Conservation (phyloP, 768 basidiomycete species). For the Suillus discolor region DNA sequence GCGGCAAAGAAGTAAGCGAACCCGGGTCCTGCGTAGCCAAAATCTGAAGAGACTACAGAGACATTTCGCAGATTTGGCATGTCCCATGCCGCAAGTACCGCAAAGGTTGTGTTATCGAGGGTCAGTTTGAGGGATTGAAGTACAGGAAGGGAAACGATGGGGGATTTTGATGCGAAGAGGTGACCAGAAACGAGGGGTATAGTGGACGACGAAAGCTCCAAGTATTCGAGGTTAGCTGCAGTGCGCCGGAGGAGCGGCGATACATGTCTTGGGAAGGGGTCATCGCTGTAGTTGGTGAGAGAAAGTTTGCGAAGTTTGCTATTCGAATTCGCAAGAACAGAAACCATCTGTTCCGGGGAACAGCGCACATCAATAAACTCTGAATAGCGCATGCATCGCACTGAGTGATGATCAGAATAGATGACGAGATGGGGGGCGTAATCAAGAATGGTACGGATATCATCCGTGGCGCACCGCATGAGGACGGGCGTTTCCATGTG, state of each 20-base stretch:
- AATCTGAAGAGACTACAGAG: conserved; percentile 71
- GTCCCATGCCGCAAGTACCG: conserved; percentile 64
- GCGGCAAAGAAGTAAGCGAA: conserved; percentile 67
- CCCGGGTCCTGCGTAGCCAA: conserved; percentile 65
- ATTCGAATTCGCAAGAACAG: conserved; percentile 56
- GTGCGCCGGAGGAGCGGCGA: conserved; percentile 54
- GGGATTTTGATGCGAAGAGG: conserved; percentile 18
- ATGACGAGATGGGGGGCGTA: conserved; percentile 59
- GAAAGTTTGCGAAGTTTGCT: conserved; percentile 58
- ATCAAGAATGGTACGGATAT: conserved; percentile 70
- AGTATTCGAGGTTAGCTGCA: conserved; percentile 60
- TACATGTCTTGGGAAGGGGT: conserved; percentile 56
- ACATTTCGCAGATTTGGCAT: conserved; percentile 66
- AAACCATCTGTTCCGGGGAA: conserved; percentile 60
- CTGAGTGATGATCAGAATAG: conserved; percentile 65
- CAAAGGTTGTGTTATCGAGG: conserved; percentile 71
- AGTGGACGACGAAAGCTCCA: conserved; percentile 65
- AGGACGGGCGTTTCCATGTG: conserved; percentile 70
- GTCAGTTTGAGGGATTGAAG: conserved; percentile 71
- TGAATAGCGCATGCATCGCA: conserved; percentile 56
- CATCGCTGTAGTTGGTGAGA: conserved; percentile 75
- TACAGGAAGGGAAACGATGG: conserved; percentile 51
- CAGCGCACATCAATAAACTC: conserved; percentile 45
- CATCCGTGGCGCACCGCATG: conserved; percentile 65
- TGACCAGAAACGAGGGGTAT: conserved; percentile 42